Percentiles rank a stretch among this genome's conserved stretches.
Evolutionary conservation across 2,329 filamentous ascomycete species (phyloP).

Genomic region (Penicillium hesseltinei): DNA sequence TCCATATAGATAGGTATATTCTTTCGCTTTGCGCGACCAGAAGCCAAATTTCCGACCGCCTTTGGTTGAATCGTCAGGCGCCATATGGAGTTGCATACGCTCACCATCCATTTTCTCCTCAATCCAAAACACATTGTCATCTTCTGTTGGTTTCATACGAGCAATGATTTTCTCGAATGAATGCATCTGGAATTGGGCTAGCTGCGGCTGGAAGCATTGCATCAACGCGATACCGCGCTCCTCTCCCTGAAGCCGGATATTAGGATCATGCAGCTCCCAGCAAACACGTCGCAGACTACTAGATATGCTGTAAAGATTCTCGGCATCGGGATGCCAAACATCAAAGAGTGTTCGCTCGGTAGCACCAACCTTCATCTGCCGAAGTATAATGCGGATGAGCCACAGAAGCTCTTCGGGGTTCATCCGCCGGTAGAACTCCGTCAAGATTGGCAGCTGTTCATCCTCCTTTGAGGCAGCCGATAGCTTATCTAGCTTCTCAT

Average conservation of each 20-base stretch:
- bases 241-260: constrained; percentile 69
- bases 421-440: constrained; percentile 85
- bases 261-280: constrained; percentile 82
- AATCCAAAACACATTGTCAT: constrained; percentile 84
- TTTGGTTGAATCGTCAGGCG: constrained; percentile 62
- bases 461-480: constrained; percentile 73
- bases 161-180: constrained; percentile 77
- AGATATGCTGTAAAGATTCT: constrained; percentile 80
- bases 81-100: constrained; percentile 94
- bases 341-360: constrained; percentile 87
- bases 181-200: constrained; percentile 87
- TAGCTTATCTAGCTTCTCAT: constrained; percentile 76
- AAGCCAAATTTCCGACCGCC: constrained; percentile 77
- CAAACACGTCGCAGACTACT: constrained; percentile 88
- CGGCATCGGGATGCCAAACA: constrained; percentile 75
- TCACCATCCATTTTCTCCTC: constrained; percentile 98
- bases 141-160: constrained; percentile 62
- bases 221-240: constrained; percentile 75
- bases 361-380: constrained; percentile 71
- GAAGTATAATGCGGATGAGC: constrained; percentile 89
- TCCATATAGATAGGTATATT: constrained; percentile 94
- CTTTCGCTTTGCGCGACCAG: constrained; percentile 94
- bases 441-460: constrained; percentile 78
- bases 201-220: constrained; percentile 94
- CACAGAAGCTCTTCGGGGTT: constrained; percentile 90